These are phyloP conservation scores for Didymella segeticola DNA, from an alignment of 2,329 filamentous ascomycete species.

Conservation along the genomic window DNA sequence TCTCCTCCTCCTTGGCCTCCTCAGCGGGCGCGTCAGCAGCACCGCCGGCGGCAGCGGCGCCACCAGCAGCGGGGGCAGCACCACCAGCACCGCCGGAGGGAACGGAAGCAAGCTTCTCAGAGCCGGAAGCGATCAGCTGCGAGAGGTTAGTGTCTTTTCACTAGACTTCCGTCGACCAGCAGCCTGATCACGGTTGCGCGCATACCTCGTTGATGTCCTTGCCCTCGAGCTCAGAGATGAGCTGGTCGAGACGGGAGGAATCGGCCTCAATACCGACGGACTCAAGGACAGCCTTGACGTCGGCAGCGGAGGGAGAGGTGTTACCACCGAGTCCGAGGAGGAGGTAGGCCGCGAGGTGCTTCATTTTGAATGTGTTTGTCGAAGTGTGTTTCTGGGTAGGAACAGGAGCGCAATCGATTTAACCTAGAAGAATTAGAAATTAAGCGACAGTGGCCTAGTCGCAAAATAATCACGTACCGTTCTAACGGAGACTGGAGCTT, in stretches of 20 bases:
- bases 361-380: constrained; percentile 81
- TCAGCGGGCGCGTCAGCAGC: constrained; percentile 56
- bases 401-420: constrained; percentile 99
- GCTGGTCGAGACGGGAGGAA: constrained; percentile 78
- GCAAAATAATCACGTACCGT: constrained; percentile 65
- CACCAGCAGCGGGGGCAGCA: constrained; percentile 66
- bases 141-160: constrained; percentile 32
- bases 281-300: constrained; percentile 82
- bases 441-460: constrained; percentile 18
- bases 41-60: constrained; percentile 70
- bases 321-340: constrained; percentile 95
- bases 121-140: constrained; percentile 89
- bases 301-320: constrained; percentile 80
- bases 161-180: constrained; percentile 45
- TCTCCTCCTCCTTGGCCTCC: constrained; percentile 75
- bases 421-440: constrained; percentile 38
- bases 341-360: constrained; percentile 99
- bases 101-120: constrained; percentile 94
- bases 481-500: constrained; percentile 99
- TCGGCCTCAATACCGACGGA: constrained; percentile 97
- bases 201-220: constrained; percentile 92
- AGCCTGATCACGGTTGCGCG: not conserved
- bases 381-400: constrained; percentile 48
- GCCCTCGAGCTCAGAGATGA: constrained; percentile 89
- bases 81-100: constrained; percentile 86